A percentile compares a stretch with the other conserved stretches of the same genome.
Evolutionary conservation across 352 stramenopile genomes (phyloP).

Genomic region (Pythium utonaiense): DNA sequence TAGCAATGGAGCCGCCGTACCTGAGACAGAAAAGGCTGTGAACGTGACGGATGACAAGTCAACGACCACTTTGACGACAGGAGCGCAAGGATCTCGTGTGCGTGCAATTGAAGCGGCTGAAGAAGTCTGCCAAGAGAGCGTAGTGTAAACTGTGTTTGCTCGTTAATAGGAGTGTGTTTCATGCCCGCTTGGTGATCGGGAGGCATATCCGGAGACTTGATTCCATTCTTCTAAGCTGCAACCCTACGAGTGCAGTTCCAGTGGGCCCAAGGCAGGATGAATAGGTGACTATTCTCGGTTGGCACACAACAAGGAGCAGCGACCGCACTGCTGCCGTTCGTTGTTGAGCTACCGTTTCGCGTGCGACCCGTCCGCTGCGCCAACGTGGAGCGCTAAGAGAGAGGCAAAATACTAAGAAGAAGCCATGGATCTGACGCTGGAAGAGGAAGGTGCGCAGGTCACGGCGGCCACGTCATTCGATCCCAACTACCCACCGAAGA

Average conservation of each 20-base stretch:
- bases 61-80: neutral
- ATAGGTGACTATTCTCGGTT: no score
- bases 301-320: neutral
- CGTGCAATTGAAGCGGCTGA: neutral
- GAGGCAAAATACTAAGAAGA: no score
- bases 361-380: neutral
- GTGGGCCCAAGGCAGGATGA: no score
- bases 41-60: neutral
- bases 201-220: no score
- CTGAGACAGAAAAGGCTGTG: neutral
- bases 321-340: neutral
- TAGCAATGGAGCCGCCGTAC: neutral
- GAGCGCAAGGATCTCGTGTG: neutral
- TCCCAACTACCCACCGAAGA: slow-evolving; percentile 56
- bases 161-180: neutral
- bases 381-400: no score
- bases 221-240: no score
- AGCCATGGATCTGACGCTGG: slow-evolving; percentile 73
- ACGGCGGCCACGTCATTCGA: slow-evolving; percentile 78
- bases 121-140: neutral
- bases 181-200: no score
- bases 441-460: slow-evolving; percentile 81
- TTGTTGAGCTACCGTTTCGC: neutral
- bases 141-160: neutral
- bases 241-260: no score